Evolutionary conservation across 306 rosid genomes (phyloP).

Genomic region (Lathyrus tuberosus): DNA sequence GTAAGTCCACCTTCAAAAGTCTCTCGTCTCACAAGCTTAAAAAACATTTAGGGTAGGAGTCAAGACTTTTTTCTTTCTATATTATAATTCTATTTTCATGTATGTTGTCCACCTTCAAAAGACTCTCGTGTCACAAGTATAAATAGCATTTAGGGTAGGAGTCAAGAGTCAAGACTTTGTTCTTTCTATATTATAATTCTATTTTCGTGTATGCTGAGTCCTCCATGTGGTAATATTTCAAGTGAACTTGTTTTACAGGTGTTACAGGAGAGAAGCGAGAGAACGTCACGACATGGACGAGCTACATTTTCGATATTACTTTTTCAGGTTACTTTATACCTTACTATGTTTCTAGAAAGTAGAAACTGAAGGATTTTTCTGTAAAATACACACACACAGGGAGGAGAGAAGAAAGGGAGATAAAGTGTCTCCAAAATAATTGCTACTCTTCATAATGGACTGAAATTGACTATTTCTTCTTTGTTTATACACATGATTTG

Average conservation of each 20-base stretch:
- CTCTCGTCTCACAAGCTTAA: constrained; percentile 7
- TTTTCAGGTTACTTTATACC: constrained; percentile 71
- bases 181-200: constrained; percentile 24
- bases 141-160: background rate
- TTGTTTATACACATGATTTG: constrained; percentile 78
- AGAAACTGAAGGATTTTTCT: constrained; percentile 20
- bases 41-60: constrained; percentile 3
- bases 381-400: constrained; percentile 18
- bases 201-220: constrained; percentile 23
- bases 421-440: too few species aligned
- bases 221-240: constrained; percentile 32
- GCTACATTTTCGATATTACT: constrained; percentile 93
- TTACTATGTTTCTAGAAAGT: constrained; percentile 28
- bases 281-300: constrained; percentile 99
- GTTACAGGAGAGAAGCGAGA: constrained; percentile 98
- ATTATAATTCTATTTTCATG: constrained; percentile 26
- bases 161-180: constrained; percentile 17
- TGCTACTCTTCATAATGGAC: background rate
- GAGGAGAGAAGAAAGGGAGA: too few species aligned
- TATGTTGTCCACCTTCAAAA: background rate
- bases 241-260: constrained; percentile 65
- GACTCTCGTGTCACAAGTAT: constrained; percentile 3
- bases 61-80: constrained; percentile 11
- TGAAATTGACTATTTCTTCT: constrained; percentile 34
- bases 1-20: constrained; percentile 1